Percentiles rank a stretch among this genome's conserved stretches.
These are phyloP conservation scores for Alternaria rosae DNA, from an alignment of 2,329 filamentous ascomycete species.

Conservation along the genomic window DNA sequence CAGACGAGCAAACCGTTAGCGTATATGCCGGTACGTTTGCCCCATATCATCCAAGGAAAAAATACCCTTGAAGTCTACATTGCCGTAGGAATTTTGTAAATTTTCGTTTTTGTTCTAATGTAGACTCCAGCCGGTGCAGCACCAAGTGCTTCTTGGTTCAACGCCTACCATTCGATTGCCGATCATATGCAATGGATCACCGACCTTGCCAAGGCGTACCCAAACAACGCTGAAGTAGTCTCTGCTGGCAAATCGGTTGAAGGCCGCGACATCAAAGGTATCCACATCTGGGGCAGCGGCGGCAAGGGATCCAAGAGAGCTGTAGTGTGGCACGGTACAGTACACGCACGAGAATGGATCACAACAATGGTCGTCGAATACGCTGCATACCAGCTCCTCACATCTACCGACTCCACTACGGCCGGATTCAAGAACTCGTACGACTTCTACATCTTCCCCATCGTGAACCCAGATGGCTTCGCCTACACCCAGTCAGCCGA, in stretches of 20 bases:
- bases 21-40: conserved; percentile 42
- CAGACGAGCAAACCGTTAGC: conserved; percentile 38
- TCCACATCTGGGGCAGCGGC: conserved; percentile 50
- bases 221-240: conserved; percentile 46
- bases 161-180: conserved; percentile 46
- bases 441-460: conserved; percentile 67
- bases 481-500: conserved; percentile 48
- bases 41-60: not conserved
- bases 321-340: conserved; percentile 49
- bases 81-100: not conserved
- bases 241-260: conserved; percentile 46
- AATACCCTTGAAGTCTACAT: not conserved
- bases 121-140: conserved; percentile 30
- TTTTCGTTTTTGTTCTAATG: no score
- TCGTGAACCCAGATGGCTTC: conserved; percentile 52
- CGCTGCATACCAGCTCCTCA: conserved; percentile 47
- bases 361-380: conserved; percentile 49
- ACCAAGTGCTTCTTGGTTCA: conserved; percentile 47
- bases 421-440: conserved; percentile 64
- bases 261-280: conserved; percentile 49
- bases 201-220: conserved; percentile 46
- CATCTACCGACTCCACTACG: conserved; percentile 37
- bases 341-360: conserved; percentile 51
- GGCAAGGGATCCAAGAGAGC: conserved; percentile 48
- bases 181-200: conserved; percentile 46